These are phyloP conservation scores for Penicillium sp. DNA, from an alignment of 2,329 filamentous ascomycete genomes.

Conservation along the genomic window DNA sequence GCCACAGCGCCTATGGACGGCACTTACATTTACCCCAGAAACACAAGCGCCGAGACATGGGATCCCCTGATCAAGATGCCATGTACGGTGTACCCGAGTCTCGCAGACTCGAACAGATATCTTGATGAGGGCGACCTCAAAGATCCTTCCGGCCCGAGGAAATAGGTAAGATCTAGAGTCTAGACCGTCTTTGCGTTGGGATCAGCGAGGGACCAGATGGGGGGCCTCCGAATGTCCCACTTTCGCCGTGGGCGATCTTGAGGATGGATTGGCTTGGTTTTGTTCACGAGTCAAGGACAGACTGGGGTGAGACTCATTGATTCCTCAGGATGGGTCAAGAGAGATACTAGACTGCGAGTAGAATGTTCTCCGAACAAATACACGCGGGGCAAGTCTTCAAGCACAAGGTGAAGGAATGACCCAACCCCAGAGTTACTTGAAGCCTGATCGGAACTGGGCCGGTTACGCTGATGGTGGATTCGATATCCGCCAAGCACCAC, in stretches of 20 bases:
- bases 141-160: no score
- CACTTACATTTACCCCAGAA: neutral
- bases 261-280: neutral
- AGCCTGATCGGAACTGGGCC: neutral
- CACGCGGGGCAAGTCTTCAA: neutral
- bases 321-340: neutral
- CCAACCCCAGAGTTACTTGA: neutral
- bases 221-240: neutral
- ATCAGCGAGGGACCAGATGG: neutral
- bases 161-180: neutral
- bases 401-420: neutral
- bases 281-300: neutral
- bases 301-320: neutral
- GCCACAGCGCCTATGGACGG: neutral
- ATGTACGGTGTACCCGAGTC: no score
- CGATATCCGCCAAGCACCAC: neutral
- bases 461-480: neutral
- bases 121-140: neutral
- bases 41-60: neutral
- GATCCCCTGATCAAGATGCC: neutral
- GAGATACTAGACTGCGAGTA: neutral
- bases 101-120: neutral
- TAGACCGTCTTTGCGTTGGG: neutral
- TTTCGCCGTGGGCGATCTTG: slow-evolving; percentile 2
- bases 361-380: neutral